A percentile compares a stretch with the other conserved stretches of the same genome.
phyloP scores from a whole-genome alignment of 805 yeast species.

The Isabelozyma heimii region DNA sequence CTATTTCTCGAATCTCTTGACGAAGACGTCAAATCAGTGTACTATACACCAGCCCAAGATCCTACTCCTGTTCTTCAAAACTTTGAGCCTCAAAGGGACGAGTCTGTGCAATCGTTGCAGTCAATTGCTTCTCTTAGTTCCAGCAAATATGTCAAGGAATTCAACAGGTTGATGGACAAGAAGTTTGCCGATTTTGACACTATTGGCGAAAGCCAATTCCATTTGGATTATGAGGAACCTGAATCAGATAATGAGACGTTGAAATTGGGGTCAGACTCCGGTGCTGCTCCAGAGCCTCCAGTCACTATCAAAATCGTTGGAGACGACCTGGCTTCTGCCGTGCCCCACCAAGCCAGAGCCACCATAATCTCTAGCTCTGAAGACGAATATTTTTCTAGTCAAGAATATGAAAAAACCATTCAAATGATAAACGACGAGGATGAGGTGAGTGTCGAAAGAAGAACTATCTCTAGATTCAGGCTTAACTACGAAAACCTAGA shows the following conservation, averaged over 20 bases:
- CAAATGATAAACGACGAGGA: neutral
- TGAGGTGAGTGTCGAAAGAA: neutral
- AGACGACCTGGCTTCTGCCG: conserved; percentile 1
- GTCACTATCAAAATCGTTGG: conserved; percentile 2
- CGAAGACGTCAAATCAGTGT: conserved; percentile 1
- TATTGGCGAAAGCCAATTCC: conserved; percentile 1
- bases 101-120: conserved; percentile 2
- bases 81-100: neutral
- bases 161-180: conserved; percentile 25
- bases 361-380: conserved; percentile 19
- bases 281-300: neutral
- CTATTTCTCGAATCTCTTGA: neutral
- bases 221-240: neutral
- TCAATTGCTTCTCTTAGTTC: conserved; percentile 26
- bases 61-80: neutral
- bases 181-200: conserved; percentile 3
- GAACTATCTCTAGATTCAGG: neutral
- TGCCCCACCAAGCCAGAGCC: neutral
- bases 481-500: neutral
- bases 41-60: neutral
- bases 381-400: conserved; percentile 32
- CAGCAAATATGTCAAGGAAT: conserved; percentile 22
- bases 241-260: neutral
- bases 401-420: conserved; percentile 19
- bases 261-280: neutral